Conservation (phyloP, 2,329 filamentous ascomycete genomes). For the Xylaria sp. region DNA sequence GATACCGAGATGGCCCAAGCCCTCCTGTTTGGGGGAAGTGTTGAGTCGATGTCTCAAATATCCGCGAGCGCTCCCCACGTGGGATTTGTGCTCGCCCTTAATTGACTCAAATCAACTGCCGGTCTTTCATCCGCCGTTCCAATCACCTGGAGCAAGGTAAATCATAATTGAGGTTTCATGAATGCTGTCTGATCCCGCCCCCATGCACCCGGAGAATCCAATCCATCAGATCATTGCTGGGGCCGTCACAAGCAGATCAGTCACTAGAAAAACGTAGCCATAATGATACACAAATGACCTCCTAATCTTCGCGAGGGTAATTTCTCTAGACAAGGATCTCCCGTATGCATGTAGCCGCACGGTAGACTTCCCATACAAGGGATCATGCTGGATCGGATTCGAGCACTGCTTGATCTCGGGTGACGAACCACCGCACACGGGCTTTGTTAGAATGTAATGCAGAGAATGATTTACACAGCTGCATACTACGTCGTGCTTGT, state of each 20-base stretch:
- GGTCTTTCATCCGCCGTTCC: slow-evolving; percentile 8
- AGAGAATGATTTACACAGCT: neutral
- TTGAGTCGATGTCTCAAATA: slow-evolving; percentile 45
- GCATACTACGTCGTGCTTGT: neutral
- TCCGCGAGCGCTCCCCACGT: slow-evolving; percentile 46
- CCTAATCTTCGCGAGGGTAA: slow-evolving; percentile 19
- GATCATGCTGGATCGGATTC: slow-evolving; percentile 41
- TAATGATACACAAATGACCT: neutral
- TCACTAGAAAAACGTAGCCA: slow-evolving; percentile 5
- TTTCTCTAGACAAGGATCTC: slow-evolving; percentile 36
- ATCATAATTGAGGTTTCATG: slow-evolving; percentile 5
- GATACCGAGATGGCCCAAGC: slow-evolving; percentile 7
- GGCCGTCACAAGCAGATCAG: slow-evolving; percentile 19
- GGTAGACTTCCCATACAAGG: slow-evolving; percentile 35
- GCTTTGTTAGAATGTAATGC: neutral
- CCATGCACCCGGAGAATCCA: neutral
- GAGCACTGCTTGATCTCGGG: slow-evolving; percentile 43
- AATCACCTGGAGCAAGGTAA: neutral
- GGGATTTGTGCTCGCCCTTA: slow-evolving; percentile 41
- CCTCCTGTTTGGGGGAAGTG: slow-evolving; percentile 13
- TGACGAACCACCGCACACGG: slow-evolving; percentile 24
- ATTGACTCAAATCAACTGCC: slow-evolving; percentile 21
- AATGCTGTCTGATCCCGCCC: neutral
- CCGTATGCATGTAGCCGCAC: slow-evolving; percentile 44
- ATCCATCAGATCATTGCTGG: slow-evolving; percentile 32